Evolutionary conservation across 1,284 basidiomycete genomes (phyloP).

Genomic region (Cutaneotrichosporon sp.): DNA sequence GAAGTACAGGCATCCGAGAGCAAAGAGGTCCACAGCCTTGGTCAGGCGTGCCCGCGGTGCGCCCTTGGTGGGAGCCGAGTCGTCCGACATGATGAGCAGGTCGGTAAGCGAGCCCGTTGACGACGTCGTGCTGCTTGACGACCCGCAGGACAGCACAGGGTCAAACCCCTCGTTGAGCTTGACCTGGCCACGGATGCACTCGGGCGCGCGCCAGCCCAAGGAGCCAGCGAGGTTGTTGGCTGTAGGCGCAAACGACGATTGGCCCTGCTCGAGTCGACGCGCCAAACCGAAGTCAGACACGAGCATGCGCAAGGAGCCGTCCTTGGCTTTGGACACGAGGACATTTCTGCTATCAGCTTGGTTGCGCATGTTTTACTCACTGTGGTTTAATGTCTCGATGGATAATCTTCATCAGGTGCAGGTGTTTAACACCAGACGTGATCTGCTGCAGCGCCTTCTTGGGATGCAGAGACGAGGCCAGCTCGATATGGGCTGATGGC

Average conservation of each 20-base stretch:
- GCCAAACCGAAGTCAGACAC: constrained; percentile 95
- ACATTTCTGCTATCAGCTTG: constrained; percentile 60
- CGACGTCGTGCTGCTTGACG: constrained; percentile 26
- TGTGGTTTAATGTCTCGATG: constrained; percentile 99
- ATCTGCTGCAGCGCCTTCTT: constrained; percentile 86
- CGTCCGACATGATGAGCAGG: constrained; percentile 4
- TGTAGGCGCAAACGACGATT: constrained; percentile 85
- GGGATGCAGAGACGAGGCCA: constrained; percentile 74
- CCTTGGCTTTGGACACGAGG: constrained; percentile 69
- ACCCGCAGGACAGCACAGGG: constrained; percentile 54
- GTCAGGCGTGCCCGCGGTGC: constrained; percentile 57
- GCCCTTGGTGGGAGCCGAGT: constrained; percentile 18
- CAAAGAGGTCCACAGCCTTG: constrained; percentile 90
- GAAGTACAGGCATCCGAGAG: constrained; percentile 86
- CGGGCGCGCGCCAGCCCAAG: constrained; percentile 89
- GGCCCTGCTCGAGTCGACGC: constrained; percentile 84
- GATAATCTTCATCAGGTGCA: constrained; percentile 92
- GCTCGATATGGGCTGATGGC: constrained; percentile 57
- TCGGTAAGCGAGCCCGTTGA: constrained; percentile 25
- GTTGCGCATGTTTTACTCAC: constrained; percentile 29
- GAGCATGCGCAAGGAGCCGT: constrained; percentile 69
- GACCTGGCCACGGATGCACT: constrained; percentile 85
- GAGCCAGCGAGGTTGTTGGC: constrained; percentile 70
- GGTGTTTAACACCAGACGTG: constrained; percentile 76
- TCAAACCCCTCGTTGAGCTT: constrained; percentile 71